Percentiles rank a stretch among this genome's conserved stretches.
Conservation (phyloP, 306 rosid genomes). For the Vicia sativa region DNA sequence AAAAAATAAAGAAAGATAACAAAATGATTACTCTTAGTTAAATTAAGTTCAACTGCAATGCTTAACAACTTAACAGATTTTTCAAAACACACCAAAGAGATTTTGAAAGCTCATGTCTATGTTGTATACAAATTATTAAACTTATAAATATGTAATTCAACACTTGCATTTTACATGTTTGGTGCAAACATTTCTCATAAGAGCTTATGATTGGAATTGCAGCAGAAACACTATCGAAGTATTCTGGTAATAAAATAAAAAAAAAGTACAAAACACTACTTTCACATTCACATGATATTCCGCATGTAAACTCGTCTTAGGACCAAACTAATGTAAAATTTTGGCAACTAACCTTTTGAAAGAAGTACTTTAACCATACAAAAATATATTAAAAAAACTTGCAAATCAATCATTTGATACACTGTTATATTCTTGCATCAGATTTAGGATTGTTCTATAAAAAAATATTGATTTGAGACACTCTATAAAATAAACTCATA, state of each 20-base stretch:
- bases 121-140: background rate
- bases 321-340: background rate
- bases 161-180: background rate
- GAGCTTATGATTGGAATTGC: background rate
- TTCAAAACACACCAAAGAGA: background rate
- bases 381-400: background rate
- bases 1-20: background rate
- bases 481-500: no score
- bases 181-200: constrained; percentile 1
- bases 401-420: background rate
- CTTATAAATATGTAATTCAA: background rate
- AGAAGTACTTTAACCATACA: background rate
- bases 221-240: background rate
- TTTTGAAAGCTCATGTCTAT: constrained; percentile 1
- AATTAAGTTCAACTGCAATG: background rate
- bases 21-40: background rate
- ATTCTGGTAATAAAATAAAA: background rate
- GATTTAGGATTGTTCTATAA: constrained; percentile 19
- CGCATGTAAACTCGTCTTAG: background rate
- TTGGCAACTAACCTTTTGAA: background rate
- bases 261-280: background rate
- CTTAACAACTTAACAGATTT: background rate
- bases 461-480: constrained; percentile 25
- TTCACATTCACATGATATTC: background rate
- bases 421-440: constrained; percentile 1